Percentiles rank a stretch among this genome's conserved stretches.
These are phyloP conservation scores for Fusarium sp. DNA, from an alignment of 2,329 filamentous ascomycete species.

Conservation along the genomic window DNA sequence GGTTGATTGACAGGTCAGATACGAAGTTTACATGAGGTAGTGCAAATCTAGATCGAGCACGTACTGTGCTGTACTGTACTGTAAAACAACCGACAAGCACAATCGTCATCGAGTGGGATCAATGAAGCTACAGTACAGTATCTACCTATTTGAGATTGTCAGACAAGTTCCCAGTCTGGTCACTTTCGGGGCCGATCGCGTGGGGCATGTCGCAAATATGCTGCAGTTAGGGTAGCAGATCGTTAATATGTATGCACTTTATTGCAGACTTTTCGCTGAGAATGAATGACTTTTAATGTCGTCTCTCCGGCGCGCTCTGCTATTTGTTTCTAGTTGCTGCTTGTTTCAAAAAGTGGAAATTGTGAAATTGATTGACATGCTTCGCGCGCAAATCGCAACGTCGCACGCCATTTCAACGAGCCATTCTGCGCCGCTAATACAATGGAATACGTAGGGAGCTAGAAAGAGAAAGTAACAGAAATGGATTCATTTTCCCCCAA, in stretches of 20 bases:
- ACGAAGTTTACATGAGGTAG: slow-evolving; percentile 14
- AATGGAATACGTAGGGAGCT: background rate
- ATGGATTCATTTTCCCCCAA: slow-evolving; percentile 15
- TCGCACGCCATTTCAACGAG: background rate
- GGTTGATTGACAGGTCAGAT: slow-evolving; percentile 10
- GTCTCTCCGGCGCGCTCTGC: background rate
- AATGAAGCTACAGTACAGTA: slow-evolving; percentile 17
- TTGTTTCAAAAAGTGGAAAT: slow-evolving; percentile 10
- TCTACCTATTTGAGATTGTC: slow-evolving; percentile 27
- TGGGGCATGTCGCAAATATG: slow-evolving; percentile 31
- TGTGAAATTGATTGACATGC: slow-evolving; percentile 32
- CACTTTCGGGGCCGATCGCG: slow-evolving; percentile 32
- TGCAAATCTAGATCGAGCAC: slow-evolving; percentile 16
- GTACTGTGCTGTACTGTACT: background rate
- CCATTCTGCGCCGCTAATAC: background rate
- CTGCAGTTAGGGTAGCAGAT: slow-evolving; percentile 11
- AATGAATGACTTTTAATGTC: slow-evolving; percentile 24
- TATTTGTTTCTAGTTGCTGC: slow-evolving; percentile 17
- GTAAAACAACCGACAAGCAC: slow-evolving; percentile 3
- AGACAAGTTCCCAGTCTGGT: slow-evolving; percentile 29
- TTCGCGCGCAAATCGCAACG: slow-evolving; percentile 32
- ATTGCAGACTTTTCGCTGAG: background rate
- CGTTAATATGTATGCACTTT: slow-evolving; percentile 32
- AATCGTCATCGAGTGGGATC: slow-evolving; percentile 31
- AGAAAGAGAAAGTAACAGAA: slow-evolving; percentile 5